Evolutionary conservation across 352 stramenopile genomes (phyloP).

Genomic region (Globisporangium ultimum): DNA sequence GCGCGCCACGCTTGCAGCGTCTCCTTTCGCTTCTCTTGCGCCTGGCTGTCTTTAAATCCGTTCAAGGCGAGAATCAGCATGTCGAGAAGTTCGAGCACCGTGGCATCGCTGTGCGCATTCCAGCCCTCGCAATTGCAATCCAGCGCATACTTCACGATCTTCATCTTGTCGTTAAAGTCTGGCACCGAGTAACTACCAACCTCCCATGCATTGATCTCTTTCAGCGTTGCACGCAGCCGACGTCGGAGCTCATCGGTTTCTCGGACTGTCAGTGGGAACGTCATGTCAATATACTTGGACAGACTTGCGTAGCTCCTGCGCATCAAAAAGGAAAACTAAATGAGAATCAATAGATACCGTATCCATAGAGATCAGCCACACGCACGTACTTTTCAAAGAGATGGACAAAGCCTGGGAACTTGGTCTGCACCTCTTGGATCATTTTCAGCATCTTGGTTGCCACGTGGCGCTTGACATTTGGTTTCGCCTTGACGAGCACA

Average conservation of each 20-base stretch:
- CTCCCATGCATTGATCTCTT: constrained; percentile 15
- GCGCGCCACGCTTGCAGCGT: constrained; percentile 11
- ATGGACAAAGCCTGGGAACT: constrained; percentile 5
- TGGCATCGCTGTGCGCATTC: constrained; percentile 8
- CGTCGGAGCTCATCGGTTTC: constrained; percentile 15
- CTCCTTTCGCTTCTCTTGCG: constrained; percentile 14
- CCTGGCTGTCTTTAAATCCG: constrained; percentile 15
- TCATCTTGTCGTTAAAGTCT: constrained; percentile 17
- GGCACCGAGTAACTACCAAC: constrained; percentile 8
- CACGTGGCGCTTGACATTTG: constrained; percentile 8
- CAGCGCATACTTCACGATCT: constrained; percentile 6
- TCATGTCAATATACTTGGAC: constrained; percentile 16
- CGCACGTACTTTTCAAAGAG: constrained; percentile 15
- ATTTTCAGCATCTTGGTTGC: constrained; percentile 10
- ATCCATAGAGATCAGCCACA: neutral
- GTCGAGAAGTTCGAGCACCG: constrained; percentile 13
- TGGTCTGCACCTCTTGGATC: constrained; percentile 15
- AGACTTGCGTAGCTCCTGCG: constrained; percentile 11
- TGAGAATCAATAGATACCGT: neutral
- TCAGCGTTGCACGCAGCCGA: constrained; percentile 8
- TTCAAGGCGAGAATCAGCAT: constrained; percentile 5
- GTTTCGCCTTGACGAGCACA: constrained; percentile 15
- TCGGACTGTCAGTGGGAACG: constrained; percentile 11
- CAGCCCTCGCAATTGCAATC: constrained; percentile 15
- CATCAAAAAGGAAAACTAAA: neutral